Conservation (phyloP, 805 yeast species). For the Pichia insulana region DNA sequence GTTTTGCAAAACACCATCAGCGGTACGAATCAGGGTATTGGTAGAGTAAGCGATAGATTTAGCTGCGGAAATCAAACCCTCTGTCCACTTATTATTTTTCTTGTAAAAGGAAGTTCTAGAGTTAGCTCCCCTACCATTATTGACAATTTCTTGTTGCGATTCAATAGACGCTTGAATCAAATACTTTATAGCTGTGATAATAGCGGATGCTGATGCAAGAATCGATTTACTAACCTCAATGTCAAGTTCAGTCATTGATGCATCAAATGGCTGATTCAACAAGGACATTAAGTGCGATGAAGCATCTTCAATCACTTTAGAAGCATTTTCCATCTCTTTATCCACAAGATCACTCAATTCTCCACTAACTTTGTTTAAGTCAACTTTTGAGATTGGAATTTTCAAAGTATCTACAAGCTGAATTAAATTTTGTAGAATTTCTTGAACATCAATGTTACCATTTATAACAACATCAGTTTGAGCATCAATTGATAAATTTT, state of each 20-base stretch:
- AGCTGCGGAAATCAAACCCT: slow-evolving; percentile 85
- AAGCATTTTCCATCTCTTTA: slow-evolving; percentile 64
- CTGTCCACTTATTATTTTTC: slow-evolving; percentile 88
- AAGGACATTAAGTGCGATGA: slow-evolving; percentile 48
- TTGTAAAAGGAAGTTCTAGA: slow-evolving; percentile 70
- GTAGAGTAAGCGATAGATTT: slow-evolving; percentile 81
- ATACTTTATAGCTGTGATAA: slow-evolving; percentile 67
- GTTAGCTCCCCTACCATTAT: slow-evolving; percentile 56
- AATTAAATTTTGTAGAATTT: slow-evolving; percentile 51
- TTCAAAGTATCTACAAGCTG: slow-evolving; percentile 45
- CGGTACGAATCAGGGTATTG: slow-evolving; percentile 70
- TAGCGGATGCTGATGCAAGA: slow-evolving; percentile 67
- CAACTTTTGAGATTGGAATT: slow-evolving; percentile 26
- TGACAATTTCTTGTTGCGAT: slow-evolving; percentile 66
- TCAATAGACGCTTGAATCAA: slow-evolving; percentile 70
- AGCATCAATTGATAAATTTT: slow-evolving; percentile 48
- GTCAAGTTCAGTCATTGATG: slow-evolving; percentile 46
- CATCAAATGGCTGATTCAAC: slow-evolving; percentile 39
- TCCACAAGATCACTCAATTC: slow-evolving; percentile 69
- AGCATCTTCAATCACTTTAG: slow-evolving; percentile 59
- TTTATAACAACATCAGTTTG: slow-evolving; percentile 70
- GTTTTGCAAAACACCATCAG: slow-evolving; percentile 65
- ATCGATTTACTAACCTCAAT: slow-evolving; percentile 69
- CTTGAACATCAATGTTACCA: slow-evolving; percentile 68
- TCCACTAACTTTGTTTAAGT: slow-evolving; percentile 26